Evolutionary conservation across 345 rosid species (phyloP).

Genomic region (Aethionema arabicum): DNA sequence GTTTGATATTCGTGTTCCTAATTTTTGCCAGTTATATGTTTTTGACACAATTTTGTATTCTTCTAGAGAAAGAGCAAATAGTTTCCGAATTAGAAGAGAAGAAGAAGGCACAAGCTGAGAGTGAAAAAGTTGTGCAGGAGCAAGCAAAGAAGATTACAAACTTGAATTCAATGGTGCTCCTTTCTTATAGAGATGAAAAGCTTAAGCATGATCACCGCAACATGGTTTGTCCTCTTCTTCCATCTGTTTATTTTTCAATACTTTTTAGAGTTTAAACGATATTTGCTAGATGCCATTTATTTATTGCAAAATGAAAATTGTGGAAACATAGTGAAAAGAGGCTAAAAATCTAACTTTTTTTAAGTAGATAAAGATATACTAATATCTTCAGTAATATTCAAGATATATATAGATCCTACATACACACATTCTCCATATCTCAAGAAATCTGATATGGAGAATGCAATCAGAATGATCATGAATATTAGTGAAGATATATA

Average conservation of each 20-base stretch:
- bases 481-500: no score
- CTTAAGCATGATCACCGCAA: conserved; percentile 48
- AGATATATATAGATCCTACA: no score
- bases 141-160: conserved; percentile 88
- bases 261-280: neutral
- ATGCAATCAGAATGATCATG: no score
- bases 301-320: conserved; percentile 14
- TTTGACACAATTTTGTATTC: conserved; percentile 14
- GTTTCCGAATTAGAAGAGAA: conserved; percentile 92
- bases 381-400: no score
- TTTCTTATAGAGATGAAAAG: conserved; percentile 71
- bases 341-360: neutral
- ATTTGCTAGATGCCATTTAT: conserved; percentile 8
- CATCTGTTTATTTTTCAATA: neutral
- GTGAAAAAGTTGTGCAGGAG: conserved; percentile 86
- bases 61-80: conserved; percentile 86
- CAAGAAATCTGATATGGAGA: no score
- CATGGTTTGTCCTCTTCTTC: conserved; percentile 52
- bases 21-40: conserved; percentile 14
- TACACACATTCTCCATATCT: no score
- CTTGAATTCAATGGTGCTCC: conserved; percentile 84
- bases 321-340: conserved; percentile 12
- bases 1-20: conserved; percentile 39
- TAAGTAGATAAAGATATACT: conserved; percentile 2
- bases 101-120: conserved; percentile 89